Conservation (phyloP, 2,329 filamentous ascomycete genomes). For the Sclerotinia borealis region DNA sequence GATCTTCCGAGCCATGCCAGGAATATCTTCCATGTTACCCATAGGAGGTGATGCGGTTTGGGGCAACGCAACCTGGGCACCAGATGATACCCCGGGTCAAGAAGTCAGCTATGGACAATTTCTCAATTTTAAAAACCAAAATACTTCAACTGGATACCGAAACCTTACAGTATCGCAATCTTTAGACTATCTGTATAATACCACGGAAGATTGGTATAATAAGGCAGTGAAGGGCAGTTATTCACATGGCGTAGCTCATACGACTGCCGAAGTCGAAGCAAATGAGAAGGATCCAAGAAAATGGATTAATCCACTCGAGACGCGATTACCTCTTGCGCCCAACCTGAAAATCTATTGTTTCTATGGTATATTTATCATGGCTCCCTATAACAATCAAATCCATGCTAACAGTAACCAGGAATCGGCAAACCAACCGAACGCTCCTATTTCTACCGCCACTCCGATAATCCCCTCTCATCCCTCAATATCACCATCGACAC, state of each 20-base stretch:
- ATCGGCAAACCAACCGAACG: conserved; percentile 91
- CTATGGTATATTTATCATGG: conserved; percentile 51
- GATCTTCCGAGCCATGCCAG: conserved; percentile 94
- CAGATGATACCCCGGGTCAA: conserved; percentile 75
- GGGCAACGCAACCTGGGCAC: conserved; percentile 82
- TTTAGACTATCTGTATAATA: conserved; percentile 69
- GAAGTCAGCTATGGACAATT: conserved; percentile 71
- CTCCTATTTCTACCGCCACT: conserved; percentile 77
- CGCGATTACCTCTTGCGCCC: conserved; percentile 77
- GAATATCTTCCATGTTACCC: conserved; percentile 92
- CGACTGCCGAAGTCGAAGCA: conserved; percentile 68
- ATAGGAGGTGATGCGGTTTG: conserved; percentile 92
- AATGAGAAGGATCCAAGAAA: conserved; percentile 73
- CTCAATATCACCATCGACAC: conserved; percentile 73
- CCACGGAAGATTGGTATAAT: conserved; percentile 80
- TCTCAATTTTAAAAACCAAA: conserved; percentile 72
- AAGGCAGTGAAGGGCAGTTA: conserved; percentile 68
- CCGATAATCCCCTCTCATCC: conserved; percentile 57
- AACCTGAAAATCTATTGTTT: conserved; percentile 95
- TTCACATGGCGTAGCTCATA: conserved; percentile 83
- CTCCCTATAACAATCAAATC: neutral
- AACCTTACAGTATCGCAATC: conserved; percentile 81
- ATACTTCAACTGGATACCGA: conserved; percentile 54
- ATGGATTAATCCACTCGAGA: conserved; percentile 94
- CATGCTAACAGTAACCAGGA: conserved; percentile 33